These are phyloP conservation scores for Podila horticola DNA, from an alignment of 192 early-diverging fungal species.

Conservation along the genomic window DNA sequence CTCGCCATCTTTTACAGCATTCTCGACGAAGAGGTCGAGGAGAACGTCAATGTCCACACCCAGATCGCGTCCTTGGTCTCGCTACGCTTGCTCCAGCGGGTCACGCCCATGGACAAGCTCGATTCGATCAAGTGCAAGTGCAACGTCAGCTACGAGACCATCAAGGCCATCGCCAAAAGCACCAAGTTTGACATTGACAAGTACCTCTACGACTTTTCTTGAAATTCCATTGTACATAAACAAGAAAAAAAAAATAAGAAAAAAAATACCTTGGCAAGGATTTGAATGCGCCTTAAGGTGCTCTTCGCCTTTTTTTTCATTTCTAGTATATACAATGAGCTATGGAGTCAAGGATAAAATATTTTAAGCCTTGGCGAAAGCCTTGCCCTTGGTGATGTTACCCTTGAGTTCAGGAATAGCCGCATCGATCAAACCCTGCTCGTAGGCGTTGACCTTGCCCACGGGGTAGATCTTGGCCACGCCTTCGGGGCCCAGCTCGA, in stretches of 20 bases:
- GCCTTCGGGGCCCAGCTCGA: slow-evolving; percentile 80
- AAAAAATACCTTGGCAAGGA: background rate
- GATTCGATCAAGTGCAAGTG: slow-evolving; percentile 91
- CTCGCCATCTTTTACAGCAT: slow-evolving; percentile 96
- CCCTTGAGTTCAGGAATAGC: slow-evolving; percentile 86
- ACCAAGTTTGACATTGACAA: slow-evolving; percentile 89
- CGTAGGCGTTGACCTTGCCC: slow-evolving; percentile 77
- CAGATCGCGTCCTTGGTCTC: slow-evolving; percentile 90
- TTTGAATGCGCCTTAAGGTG: background rate
- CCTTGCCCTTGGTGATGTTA: slow-evolving; percentile 91
- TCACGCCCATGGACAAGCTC: slow-evolving; percentile 76
- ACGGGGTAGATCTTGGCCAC: slow-evolving; percentile 89
- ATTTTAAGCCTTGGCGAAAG: slow-evolving; percentile 65
- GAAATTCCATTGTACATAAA: background rate
- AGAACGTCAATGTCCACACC: slow-evolving; percentile 77
- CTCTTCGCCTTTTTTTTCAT: slow-evolving; percentile 6
- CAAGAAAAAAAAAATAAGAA: background rate
- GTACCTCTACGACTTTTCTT: slow-evolving; percentile 77
- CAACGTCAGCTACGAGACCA: slow-evolving; percentile 86
- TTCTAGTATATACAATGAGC: slow-evolving; percentile 7
- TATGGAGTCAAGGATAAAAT: background rate
- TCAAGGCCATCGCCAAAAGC: slow-evolving; percentile 74
- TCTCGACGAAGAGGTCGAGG: slow-evolving; percentile 75
- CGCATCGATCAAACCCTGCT: slow-evolving; percentile 79
- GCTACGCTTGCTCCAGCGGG: slow-evolving; percentile 78